Conservation (phyloP, 2,329 filamentous ascomycete species). For the Dactylellina leptospora region DNA sequence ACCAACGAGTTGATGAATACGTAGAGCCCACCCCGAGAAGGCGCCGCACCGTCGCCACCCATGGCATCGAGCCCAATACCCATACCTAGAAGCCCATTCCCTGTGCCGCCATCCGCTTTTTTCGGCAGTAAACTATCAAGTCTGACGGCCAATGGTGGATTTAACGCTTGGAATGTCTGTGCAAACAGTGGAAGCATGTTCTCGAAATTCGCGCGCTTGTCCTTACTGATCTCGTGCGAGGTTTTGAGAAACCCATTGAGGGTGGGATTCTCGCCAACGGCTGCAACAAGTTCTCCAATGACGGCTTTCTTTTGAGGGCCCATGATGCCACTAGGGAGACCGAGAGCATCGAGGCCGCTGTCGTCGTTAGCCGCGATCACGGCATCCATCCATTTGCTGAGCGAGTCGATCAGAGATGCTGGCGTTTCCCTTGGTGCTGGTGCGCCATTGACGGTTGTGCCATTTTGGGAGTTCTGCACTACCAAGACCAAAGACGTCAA, state of each 20-base stretch:
- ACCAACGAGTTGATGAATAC: constrained; percentile 53
- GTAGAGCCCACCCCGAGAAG: constrained; percentile 52
- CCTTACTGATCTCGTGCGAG: constrained; percentile 49
- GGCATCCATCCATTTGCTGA: constrained; percentile 57
- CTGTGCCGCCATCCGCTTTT: constrained; percentile 38
- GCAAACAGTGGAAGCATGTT: constrained; percentile 55
- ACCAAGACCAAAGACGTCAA: constrained; percentile 55
- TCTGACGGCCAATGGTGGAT: constrained; percentile 50
- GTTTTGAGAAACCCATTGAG: constrained; percentile 47
- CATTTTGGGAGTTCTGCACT: constrained; percentile 48
- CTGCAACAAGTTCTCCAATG: constrained; percentile 55
- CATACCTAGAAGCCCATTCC: constrained; percentile 54
- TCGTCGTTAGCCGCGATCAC: constrained; percentile 53
- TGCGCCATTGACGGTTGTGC: constrained; percentile 8
- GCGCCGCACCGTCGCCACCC: constrained; percentile 54
- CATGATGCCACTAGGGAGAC: constrained; percentile 43
- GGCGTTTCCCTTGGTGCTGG: constrained; percentile 53
- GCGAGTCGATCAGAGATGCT: constrained; percentile 50
- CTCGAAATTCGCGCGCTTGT: constrained; percentile 55
- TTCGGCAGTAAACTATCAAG: constrained; percentile 55
- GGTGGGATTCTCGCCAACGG: constrained; percentile 55
- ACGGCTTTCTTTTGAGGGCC: constrained; percentile 54
- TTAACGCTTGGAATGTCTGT: constrained; percentile 55
- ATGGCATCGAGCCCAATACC: constrained; percentile 54
- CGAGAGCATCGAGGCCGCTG: constrained; percentile 50